phyloP scores from a whole-genome alignment of 192 early-diverging fungal genomes.

The Coemansia sp. region DNA sequence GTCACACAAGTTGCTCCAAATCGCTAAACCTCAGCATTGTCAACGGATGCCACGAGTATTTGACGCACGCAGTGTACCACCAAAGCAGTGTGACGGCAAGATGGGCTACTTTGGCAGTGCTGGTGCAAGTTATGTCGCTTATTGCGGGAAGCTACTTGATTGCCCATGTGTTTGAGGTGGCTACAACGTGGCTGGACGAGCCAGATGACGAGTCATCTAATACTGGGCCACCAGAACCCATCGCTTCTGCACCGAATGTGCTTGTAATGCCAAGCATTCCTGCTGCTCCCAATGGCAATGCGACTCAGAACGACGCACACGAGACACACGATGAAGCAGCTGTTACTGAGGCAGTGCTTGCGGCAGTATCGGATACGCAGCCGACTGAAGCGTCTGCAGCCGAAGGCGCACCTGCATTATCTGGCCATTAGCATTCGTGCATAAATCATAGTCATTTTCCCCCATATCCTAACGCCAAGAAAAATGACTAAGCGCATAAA shows the following conservation, averaged over 20 bases:
- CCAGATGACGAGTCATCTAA: background rate
- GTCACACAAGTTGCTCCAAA: conserved; percentile 17
- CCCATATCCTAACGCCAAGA: too few relatives aligned
- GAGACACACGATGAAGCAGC: background rate
- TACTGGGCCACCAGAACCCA: background rate
- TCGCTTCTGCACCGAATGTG: background rate
- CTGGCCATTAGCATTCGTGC: background rate
- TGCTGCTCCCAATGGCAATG: background rate
- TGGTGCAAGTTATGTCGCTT: conserved; percentile 22
- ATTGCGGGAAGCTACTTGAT: conserved; percentile 10
- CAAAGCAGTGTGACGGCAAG: conserved; percentile 4
- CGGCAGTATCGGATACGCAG: background rate
- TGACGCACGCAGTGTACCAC: conserved; percentile 10
- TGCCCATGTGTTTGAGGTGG: conserved; percentile 4
- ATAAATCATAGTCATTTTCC: too few relatives aligned
- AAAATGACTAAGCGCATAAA: too few relatives aligned
- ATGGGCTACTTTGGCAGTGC: conserved; percentile 13
- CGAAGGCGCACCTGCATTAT: background rate
- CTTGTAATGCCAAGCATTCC: background rate
- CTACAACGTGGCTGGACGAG: background rate
- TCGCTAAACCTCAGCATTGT: background rate
- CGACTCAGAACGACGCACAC: background rate
- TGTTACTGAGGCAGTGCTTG: conserved; percentile 5
- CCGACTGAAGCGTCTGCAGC: background rate
- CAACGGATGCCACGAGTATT: conserved; percentile 16